These are phyloP conservation scores for Aspergillus conjunctus DNA, from an alignment of 495 filamentous ascomycete genomes.

Conservation along the genomic window DNA sequence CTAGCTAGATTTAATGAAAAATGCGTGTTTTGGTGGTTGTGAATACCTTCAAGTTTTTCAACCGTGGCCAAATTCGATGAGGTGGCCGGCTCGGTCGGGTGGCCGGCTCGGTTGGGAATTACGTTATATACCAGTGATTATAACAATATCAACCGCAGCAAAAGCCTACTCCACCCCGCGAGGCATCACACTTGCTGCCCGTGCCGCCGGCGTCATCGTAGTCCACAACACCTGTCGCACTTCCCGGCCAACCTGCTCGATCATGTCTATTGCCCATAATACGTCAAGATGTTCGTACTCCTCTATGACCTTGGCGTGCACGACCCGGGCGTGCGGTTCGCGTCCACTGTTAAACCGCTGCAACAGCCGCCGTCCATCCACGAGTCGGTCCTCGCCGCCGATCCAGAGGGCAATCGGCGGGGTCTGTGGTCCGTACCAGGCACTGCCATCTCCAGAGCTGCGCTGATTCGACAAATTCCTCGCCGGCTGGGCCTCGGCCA, in stretches of 20 bases:
- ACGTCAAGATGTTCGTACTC: constrained; percentile 97
- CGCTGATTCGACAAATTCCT: constrained; percentile 19
- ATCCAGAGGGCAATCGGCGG: constrained; percentile 93
- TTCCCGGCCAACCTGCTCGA: constrained; percentile 82
- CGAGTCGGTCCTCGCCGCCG: constrained; percentile 76
- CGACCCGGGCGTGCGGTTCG: constrained; percentile 79
- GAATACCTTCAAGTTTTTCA: too few relatives aligned
- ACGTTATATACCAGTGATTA: too few relatives aligned
- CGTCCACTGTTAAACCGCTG: constrained; percentile 72
- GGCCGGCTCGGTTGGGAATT: too few relatives aligned
- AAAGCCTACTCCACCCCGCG: constrained; percentile 41
- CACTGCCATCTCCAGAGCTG: constrained; percentile 45
- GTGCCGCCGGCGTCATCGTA: constrained; percentile 57
- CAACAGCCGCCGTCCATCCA: constrained; percentile 78
- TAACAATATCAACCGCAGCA: neutral
- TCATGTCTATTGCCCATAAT: constrained; percentile 89
- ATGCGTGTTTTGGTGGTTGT: too few relatives aligned
- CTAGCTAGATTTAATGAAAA: too few relatives aligned
- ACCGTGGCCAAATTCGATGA: too few relatives aligned
- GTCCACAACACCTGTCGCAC: constrained; percentile 83
- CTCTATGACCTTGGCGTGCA: constrained; percentile 80
- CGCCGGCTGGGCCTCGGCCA: constrained; percentile 57
- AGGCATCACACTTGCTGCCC: constrained; percentile 61
- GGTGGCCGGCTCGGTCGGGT: too few relatives aligned
- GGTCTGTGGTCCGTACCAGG: constrained; percentile 80